Percentiles rank a stretch among this genome's conserved stretches.
phyloP scores from a whole-genome alignment of 805 yeast genomes.

The Barnettozyma sucrosica region DNA sequence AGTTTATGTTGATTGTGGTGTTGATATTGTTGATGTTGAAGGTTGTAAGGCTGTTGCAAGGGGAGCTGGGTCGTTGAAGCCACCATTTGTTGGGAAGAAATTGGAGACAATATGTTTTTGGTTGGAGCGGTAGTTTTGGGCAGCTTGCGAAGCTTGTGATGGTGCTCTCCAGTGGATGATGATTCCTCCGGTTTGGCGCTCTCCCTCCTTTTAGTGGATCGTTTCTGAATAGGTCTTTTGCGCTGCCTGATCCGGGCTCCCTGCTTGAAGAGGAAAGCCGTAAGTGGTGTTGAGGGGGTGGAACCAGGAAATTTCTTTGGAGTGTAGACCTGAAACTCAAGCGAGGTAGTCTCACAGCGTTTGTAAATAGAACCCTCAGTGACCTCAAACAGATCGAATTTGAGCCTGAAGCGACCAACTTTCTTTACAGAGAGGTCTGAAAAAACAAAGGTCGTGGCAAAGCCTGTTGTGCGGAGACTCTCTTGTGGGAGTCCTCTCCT shows the following conservation, averaged over 20 bases:
- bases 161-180: not conserved
- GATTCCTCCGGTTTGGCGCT: not conserved
- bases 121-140: not conserved
- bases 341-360: slow-evolving; percentile 15
- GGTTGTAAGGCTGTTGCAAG: not conserved
- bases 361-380: slow-evolving; percentile 20
- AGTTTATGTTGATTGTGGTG: slow-evolving; percentile 11
- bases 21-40: not conserved
- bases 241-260: slow-evolving; percentile 30
- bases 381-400: slow-evolving; percentile 27
- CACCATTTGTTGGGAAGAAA: not conserved
- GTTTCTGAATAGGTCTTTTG: slow-evolving; percentile 27
- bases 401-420: slow-evolving; percentile 24
- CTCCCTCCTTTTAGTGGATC: slow-evolving; percentile 13
- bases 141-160: not conserved
- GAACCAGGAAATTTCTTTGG: slow-evolving; percentile 31
- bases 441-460: slow-evolving; percentile 27
- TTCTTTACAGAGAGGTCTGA: slow-evolving; percentile 27
- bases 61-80: not conserved
- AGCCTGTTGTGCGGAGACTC: slow-evolving; percentile 15
- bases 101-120: not conserved
- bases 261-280: slow-evolving; percentile 26
- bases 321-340: slow-evolving; percentile 25
- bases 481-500: slow-evolving; percentile 14
- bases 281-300: slow-evolving; percentile 24